phyloP scores from a whole-genome alignment of 345 rosid species.

The Erodium maritimum region DNA sequence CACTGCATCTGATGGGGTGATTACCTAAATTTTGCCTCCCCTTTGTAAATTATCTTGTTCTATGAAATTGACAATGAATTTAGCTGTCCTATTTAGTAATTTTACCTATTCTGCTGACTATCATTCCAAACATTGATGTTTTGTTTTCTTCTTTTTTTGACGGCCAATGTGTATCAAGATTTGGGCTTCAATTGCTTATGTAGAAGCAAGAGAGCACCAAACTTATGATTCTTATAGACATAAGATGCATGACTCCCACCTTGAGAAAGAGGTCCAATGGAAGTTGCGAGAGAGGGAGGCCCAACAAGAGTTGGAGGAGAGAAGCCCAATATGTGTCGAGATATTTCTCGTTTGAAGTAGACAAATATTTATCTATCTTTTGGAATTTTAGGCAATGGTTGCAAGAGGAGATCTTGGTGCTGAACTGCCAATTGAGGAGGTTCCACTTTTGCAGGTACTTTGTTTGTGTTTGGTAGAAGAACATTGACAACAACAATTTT shows the following conservation, averaged over 20 bases:
- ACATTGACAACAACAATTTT: conserved; percentile 3
- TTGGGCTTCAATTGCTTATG: too few species aligned
- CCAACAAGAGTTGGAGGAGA: too few species aligned
- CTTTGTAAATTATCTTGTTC: conserved; percentile 4
- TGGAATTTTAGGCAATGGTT: conserved; percentile 74
- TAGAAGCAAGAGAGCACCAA: too few species aligned
- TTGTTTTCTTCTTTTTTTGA: too few species aligned
- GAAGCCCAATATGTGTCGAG: too few species aligned
- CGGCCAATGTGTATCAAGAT: too few species aligned
- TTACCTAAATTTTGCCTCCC: conserved; percentile 12
- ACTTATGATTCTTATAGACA: too few species aligned
- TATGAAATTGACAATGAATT: not conserved
- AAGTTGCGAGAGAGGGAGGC: too few species aligned
- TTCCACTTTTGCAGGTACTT: conserved; percentile 88
- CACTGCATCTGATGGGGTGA: conserved; percentile 98
- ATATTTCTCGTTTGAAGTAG: too few species aligned
- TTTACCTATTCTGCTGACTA: not conserved
- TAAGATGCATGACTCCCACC: too few species aligned
- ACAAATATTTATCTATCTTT: too few species aligned
- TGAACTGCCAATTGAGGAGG: conserved; percentile 99
- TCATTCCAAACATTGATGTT: not conserved
- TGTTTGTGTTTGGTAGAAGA: conserved; percentile 1
- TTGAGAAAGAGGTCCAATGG: too few species aligned
- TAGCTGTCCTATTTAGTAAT: not conserved
- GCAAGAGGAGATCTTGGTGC: conserved; percentile 99